Percentiles rank a stretch among this genome's conserved stretches.
Evolutionary conservation across 129 eudicot species (phyloP).

Genomic region (Oenanthe sinensis): DNA sequence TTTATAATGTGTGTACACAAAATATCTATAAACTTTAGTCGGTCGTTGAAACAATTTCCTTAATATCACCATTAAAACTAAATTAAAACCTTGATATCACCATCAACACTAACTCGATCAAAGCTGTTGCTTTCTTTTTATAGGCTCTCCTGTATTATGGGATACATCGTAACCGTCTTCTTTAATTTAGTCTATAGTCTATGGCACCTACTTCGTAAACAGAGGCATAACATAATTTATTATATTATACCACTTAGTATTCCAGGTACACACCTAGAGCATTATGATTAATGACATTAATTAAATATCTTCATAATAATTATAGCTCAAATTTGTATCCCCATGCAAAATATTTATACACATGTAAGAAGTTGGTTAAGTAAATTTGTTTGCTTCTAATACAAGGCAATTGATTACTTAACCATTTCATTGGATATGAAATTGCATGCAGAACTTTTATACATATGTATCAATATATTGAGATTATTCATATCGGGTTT

Average conservation of each 20-base stretch:
- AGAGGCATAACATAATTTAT: not conserved
- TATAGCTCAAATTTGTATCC: not conserved
- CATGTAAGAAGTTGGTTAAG: too few species aligned
- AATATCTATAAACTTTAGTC: too few species aligned
- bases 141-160: not conserved
- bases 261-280: not conserved
- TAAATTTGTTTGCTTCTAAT: too few species aligned
- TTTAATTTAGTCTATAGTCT: not conserved
- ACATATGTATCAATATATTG: not conserved
- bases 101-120: not conserved
- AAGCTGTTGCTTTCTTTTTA: not conserved
- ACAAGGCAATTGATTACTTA: too few species aligned
- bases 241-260: not conserved
- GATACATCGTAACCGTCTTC: not conserved
- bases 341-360: not conserved
- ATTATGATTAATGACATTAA: not conserved
- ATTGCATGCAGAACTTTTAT: not conserved
- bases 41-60: not conserved
- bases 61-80: not conserved
- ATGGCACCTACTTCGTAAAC: not conserved
- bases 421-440: too few species aligned
- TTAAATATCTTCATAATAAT: too few species aligned
- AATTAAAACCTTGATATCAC: not conserved
- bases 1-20: not conserved
- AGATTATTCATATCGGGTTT: too few species aligned